Base-by-base conservation (phyloP, 2,329 filamentous ascomycete species). In the Epichloe amarillans region DNA sequence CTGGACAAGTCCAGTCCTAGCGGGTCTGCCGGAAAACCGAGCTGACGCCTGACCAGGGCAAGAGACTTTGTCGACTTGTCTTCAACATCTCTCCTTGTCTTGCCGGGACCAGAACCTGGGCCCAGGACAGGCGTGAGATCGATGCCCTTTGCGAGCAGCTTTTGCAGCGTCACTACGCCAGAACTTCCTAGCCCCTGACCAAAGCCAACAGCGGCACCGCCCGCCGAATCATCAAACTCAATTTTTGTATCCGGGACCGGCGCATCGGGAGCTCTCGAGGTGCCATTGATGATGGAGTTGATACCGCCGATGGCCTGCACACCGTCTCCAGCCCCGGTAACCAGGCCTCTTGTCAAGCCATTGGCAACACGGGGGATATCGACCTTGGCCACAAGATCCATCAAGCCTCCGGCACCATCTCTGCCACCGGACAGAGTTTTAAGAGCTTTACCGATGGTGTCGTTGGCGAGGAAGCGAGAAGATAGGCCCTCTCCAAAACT, bases 141-240 rank as follows among this genome's bases (percentile, higher is more conserved):
- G 53, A 57, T 49, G 5, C 57, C 54, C 12, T 52, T 17, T 7
- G 56, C 54, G 6, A 67, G 36, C 3, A 68, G 54, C 51, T 61
- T 57, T 36, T 62, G 59, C 5, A 57, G 57, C 3, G 66, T 56
- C 12, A 65, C 49, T 2, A 66, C 60, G 5, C 61, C 65, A 36
- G 66, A 61, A 3, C 61, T 61, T 0, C 65, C 64, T 4, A 68
- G 55, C 0, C 66, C 66, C 19, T 61, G 60, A 7, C 65, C 67
- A 30, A 69, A 63, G 0, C 66, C 66, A 17, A 59, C 58, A 0
- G 65, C 63, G 11, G 62, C 65, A 12, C 67, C 66, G 15, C 59
- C 60, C 17, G 67, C 53, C 1, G 63, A 61, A 52, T 69, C 66
- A 50, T 69, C 57, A 33, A 66, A 68, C 4, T 51, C 48, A 5